Evolutionary conservation across 2,329 filamentous ascomycete species (phyloP).

Genomic region (Xylogone sp.): DNA sequence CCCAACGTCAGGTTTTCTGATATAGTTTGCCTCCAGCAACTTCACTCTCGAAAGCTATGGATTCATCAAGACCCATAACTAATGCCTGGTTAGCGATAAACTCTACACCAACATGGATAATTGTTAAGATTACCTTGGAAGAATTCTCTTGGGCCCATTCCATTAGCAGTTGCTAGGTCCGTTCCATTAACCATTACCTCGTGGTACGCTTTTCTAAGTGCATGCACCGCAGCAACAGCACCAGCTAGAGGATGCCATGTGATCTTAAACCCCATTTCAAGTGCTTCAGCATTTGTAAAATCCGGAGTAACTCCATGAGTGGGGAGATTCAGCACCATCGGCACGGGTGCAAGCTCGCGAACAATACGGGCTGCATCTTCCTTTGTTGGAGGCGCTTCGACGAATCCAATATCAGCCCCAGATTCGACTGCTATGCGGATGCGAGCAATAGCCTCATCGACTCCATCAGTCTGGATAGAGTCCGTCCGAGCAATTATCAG

Average conservation of each 20-base stretch:
- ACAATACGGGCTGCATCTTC: conserved; percentile 42
- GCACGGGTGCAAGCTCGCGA: conserved; percentile 39
- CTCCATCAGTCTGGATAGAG: conserved; percentile 51
- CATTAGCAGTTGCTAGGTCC: background rate
- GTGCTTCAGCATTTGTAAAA: conserved; percentile 45
- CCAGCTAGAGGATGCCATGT: conserved; percentile 12
- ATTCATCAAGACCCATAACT: background rate
- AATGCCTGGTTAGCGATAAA: background rate
- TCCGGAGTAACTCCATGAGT: conserved; percentile 48
- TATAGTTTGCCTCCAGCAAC: background rate
- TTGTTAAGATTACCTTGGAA: background rate
- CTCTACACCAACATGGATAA: background rate
- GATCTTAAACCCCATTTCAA: conserved; percentile 50
- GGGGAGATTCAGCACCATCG: conserved; percentile 36
- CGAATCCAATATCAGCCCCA: conserved; percentile 55
- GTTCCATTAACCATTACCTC: background rate
- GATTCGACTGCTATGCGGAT: conserved; percentile 46
- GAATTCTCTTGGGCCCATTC: background rate
- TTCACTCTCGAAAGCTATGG: background rate
- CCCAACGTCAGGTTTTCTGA: background rate
- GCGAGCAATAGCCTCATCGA: conserved; percentile 48
- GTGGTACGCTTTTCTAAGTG: background rate
- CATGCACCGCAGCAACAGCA: background rate
- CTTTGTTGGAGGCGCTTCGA: conserved; percentile 50
- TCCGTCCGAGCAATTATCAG: conserved; percentile 62